phyloP scores from a whole-genome alignment of 148 eudicot genomes.

The Linanthus parryae region DNA sequence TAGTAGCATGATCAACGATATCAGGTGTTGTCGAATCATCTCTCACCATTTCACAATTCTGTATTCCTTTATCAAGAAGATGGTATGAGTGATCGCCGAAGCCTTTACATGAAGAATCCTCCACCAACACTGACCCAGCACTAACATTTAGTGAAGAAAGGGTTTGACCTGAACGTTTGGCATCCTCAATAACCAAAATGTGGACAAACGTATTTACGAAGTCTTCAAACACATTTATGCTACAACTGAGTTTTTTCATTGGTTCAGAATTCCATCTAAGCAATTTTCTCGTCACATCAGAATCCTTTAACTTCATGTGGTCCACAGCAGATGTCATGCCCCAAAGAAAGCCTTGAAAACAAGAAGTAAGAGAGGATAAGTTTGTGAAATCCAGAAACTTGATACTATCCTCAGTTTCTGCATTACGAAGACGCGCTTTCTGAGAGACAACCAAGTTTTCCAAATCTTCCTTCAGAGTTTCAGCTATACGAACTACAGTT shows the following conservation, averaged over 20 bases:
- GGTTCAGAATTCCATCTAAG: slow-evolving; percentile 26
- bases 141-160: slow-evolving; percentile 12
- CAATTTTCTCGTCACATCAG: slow-evolving; percentile 26
- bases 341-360: slow-evolving; percentile 63
- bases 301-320: slow-evolving; percentile 19
- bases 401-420: slow-evolving; percentile 27
- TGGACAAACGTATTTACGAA: slow-evolving; percentile 28
- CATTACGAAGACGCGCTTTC: slow-evolving; percentile 17
- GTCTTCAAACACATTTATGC: slow-evolving; percentile 31
- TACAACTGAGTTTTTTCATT: slow-evolving; percentile 32
- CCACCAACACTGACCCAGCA: slow-evolving; percentile 9
- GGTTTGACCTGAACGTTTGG: slow-evolving; percentile 19
- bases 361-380: slow-evolving; percentile 44
- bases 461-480: slow-evolving; percentile 40
- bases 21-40: slow-evolving; percentile 15
- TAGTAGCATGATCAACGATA: slow-evolving; percentile 11
- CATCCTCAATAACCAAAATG: slow-evolving; percentile 37
- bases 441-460: slow-evolving; percentile 14
- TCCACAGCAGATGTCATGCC: slow-evolving; percentile 60
- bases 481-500: slow-evolving; percentile 33
- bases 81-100: slow-evolving; percentile 18
- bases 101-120: slow-evolving; percentile 15
- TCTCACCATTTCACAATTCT: slow-evolving; percentile 14
- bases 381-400: slow-evolving; percentile 52
- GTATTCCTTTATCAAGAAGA: slow-evolving; percentile 12